These are phyloP conservation scores for Lentithecium fluviatile DNA, from an alignment of 495 filamentous ascomycete species.

Conservation along the genomic window DNA sequence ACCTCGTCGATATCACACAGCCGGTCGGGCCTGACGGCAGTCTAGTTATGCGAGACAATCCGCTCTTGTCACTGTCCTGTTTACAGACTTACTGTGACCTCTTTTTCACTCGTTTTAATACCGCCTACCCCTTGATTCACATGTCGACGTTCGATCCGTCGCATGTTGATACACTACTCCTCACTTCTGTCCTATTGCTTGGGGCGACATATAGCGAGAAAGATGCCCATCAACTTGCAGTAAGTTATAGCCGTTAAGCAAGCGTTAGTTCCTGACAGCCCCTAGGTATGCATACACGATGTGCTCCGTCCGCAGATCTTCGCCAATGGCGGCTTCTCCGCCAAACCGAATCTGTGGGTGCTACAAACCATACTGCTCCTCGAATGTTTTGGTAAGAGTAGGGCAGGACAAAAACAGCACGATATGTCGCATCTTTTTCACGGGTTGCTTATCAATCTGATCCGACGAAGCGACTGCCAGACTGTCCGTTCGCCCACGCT, in stretches of 20 bases:
- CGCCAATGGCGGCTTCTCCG: slow-evolving; percentile 30
- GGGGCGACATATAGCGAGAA: slow-evolving; percentile 57
- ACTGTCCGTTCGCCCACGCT: slow-evolving; percentile 41
- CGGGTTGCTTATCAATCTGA: slow-evolving; percentile 58
- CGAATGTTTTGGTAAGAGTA: slow-evolving; percentile 58
- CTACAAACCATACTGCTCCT: slow-evolving; percentile 59
- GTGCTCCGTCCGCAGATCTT: slow-evolving; percentile 35
- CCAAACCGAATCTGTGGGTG: slow-evolving; percentile 30
- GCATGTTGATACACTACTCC: slow-evolving; percentile 48
- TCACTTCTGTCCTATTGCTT: slow-evolving; percentile 53
- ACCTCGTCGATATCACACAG: slow-evolving; percentile 47
- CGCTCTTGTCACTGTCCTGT: slow-evolving; percentile 48
- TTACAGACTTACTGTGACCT: slow-evolving; percentile 55
- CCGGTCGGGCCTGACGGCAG: slow-evolving; percentile 47
- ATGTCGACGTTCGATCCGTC: slow-evolving; percentile 53
- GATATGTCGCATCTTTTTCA: slow-evolving; percentile 58
- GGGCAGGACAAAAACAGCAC: slow-evolving; percentile 56
- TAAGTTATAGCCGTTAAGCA: slow-evolving; percentile 43
- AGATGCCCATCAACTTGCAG: slow-evolving; percentile 55
- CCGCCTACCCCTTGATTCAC: slow-evolving; percentile 55
- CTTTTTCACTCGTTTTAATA: slow-evolving; percentile 57
- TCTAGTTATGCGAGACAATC: slow-evolving; percentile 47
- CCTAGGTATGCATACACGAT: slow-evolving; percentile 33
- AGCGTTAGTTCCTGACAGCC: neutral
- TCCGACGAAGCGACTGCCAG: slow-evolving; percentile 56